Evolutionary conservation across 805 yeast species (phyloP).

Genomic region (Saturnispora saitoi): DNA sequence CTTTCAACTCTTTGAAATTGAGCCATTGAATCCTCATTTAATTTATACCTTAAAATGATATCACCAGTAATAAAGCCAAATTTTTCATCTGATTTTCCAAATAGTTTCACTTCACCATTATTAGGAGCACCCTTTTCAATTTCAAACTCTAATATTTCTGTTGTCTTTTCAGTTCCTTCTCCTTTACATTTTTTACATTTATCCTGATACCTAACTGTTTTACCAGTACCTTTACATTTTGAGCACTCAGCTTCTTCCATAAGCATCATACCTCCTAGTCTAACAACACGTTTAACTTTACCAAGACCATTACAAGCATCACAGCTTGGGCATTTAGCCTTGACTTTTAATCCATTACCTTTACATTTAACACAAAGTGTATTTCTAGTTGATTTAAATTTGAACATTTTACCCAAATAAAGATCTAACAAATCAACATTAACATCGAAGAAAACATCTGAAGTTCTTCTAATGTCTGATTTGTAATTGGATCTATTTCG

Average conservation of each 20-base stretch:
- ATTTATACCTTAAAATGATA: constrained; percentile 53
- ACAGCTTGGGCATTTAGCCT: constrained; percentile 51
- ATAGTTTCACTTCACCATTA: constrained; percentile 51
- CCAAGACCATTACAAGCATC: constrained; percentile 70
- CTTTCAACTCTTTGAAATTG: constrained; percentile 41
- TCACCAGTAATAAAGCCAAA: constrained; percentile 73
- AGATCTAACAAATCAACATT: constrained; percentile 63
- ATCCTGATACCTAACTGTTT: constrained; percentile 52
- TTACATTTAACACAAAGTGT: constrained; percentile 63
- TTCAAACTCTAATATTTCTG: constrained; percentile 67
- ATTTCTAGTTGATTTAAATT: constrained; percentile 63
- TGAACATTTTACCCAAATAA: constrained; percentile 72
- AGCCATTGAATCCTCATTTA: constrained; percentile 31
- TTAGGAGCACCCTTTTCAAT: constrained; percentile 63
- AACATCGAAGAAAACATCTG: constrained; percentile 59
- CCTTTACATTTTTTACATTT: constrained; percentile 75
- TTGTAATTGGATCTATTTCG: constrained; percentile 4
- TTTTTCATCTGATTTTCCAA: constrained; percentile 70
- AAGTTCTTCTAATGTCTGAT: constrained; percentile 32
- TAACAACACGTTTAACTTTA: constrained; percentile 43
- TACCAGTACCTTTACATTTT: constrained; percentile 66
- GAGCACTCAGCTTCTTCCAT: constrained; percentile 54
- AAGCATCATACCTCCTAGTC: constrained; percentile 72
- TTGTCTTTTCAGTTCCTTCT: constrained; percentile 47
- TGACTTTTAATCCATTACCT: constrained; percentile 66